Evolutionary conservation across 331 rosid species (phyloP).

Genomic region (Malus hybrid): DNA sequence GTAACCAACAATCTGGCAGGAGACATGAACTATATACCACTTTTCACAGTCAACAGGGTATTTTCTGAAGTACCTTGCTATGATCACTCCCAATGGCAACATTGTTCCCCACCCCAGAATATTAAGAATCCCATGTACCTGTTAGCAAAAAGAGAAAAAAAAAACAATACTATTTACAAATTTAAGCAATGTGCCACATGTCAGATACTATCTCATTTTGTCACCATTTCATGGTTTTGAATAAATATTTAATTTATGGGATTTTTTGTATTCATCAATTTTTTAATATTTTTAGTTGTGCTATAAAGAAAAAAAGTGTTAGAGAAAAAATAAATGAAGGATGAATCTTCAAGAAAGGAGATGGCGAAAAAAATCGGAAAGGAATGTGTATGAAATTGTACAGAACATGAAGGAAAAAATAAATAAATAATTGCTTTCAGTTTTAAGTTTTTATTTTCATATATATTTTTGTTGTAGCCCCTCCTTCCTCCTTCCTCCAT

Average conservation of each 20-base stretch:
- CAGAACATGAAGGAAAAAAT: no score
- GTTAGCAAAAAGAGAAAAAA: background rate
- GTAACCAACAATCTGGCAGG: conserved; percentile 46
- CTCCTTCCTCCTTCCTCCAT: background rate
- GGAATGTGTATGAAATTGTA: background rate
- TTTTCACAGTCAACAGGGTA: background rate
- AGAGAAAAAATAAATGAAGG: no score
- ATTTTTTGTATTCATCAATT: no score
- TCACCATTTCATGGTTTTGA: background rate
- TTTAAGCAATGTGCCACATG: background rate
- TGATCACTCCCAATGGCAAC: conserved; percentile 62
- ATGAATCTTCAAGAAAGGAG: no score
- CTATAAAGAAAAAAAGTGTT: no score
- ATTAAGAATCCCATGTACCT: conserved; percentile 82
- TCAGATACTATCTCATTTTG: background rate
- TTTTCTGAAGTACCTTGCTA: conserved; percentile 51
- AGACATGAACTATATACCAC: conserved; percentile 32
- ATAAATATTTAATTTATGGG: no score
- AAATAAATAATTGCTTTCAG: background rate
- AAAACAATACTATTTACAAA: background rate
- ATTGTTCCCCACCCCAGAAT: conserved; percentile 78
- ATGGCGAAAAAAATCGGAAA: background rate
- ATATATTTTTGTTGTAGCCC: no score
- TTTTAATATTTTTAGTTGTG: no score
- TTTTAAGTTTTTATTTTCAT: background rate